A percentile compares a stretch with the other conserved stretches of the same genome.
phyloP scores from a whole-genome alignment of 305 asterid species.

The Withania somnifera region DNA sequence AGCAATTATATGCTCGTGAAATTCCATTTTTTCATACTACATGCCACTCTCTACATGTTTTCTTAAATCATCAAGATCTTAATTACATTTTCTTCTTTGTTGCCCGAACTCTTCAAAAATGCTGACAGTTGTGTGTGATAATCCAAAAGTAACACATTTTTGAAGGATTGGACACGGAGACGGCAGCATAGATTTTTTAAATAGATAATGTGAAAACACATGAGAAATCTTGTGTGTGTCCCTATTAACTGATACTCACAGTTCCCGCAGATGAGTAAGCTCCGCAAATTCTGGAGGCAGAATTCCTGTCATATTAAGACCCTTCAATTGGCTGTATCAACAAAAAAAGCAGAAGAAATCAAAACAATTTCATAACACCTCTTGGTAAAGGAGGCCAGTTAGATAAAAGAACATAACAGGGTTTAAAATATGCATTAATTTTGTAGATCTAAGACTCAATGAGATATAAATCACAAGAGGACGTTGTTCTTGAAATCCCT shows the following conservation, averaged over 20 bases:
- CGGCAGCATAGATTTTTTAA: no score
- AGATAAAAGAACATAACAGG: background rate
- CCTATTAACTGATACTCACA: constrained; percentile 37
- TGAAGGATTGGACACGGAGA: background rate
- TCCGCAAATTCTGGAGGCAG: constrained; percentile 59
- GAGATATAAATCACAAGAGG: background rate
- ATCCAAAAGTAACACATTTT: no score
- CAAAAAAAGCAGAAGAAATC: constrained; percentile 8
- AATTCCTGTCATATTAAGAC: constrained; percentile 57
- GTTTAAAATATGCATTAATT: background rate
- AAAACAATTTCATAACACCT: background rate
- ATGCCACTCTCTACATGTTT: background rate
- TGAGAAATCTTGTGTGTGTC: background rate
- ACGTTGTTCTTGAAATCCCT: background rate
- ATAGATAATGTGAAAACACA: background rate
- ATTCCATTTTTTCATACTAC: background rate
- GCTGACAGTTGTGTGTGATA: no score
- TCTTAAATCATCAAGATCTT: background rate
- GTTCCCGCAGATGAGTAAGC: constrained; percentile 34
- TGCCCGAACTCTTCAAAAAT: background rate
- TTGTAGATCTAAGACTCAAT: background rate
- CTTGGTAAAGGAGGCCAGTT: background rate
- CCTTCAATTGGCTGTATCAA: constrained; percentile 44
- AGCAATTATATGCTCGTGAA: background rate
- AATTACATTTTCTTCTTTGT: background rate